A percentile compares a stretch with the other conserved stretches of the same genome.
Conservation (phyloP, 805 yeast species). For the Starmerella roubikii region DNA sequence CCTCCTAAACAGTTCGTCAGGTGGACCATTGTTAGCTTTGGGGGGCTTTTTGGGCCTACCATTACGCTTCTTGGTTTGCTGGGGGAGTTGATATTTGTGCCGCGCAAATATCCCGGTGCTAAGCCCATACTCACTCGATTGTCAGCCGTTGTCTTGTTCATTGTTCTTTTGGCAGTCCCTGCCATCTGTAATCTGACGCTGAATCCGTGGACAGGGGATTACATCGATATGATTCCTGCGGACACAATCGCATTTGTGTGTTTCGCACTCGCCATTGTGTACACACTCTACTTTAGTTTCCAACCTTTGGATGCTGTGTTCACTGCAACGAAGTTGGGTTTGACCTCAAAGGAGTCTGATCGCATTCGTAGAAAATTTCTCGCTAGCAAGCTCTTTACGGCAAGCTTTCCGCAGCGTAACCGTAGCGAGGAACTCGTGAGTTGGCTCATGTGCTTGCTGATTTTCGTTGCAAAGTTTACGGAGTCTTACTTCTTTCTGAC, state of each 20-base stretch:
- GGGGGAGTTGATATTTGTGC: slow-evolving; percentile 50
- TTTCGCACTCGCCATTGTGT: slow-evolving; percentile 39
- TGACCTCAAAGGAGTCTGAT: neutral
- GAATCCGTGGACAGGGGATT: slow-evolving; percentile 12
- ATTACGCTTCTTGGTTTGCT: slow-evolving; percentile 44
- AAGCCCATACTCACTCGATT: slow-evolving; percentile 41
- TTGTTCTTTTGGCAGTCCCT: slow-evolving; percentile 25
- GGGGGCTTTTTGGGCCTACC: slow-evolving; percentile 49
- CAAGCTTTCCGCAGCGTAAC: slow-evolving; percentile 39
- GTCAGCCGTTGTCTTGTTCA: slow-evolving; percentile 31
- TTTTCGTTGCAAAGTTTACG: slow-evolving; percentile 51
- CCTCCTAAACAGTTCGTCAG: slow-evolving; percentile 46
- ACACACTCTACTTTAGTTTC: slow-evolving; percentile 44
- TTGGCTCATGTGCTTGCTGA: slow-evolving; percentile 52
- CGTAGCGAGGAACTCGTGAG: slow-evolving; percentile 50
- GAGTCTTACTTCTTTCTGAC: slow-evolving; percentile 74
- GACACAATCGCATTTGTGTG: slow-evolving; percentile 38
- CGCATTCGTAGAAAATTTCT: slow-evolving; percentile 25
- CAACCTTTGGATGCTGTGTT: slow-evolving; percentile 50
- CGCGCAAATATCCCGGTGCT: slow-evolving; percentile 63
- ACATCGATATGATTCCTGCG: slow-evolving; percentile 11
- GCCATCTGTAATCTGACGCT: slow-evolving; percentile 11
- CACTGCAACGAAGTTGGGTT: neutral
- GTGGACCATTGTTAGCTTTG: slow-evolving; percentile 48
- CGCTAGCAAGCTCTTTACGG: slow-evolving; percentile 47